Percentiles rank a stretch among this genome's conserved stretches.
Evolutionary conservation across 139 green algal species (phyloP).

Genomic region (Chlamydomonas sphaeroides): DNA sequence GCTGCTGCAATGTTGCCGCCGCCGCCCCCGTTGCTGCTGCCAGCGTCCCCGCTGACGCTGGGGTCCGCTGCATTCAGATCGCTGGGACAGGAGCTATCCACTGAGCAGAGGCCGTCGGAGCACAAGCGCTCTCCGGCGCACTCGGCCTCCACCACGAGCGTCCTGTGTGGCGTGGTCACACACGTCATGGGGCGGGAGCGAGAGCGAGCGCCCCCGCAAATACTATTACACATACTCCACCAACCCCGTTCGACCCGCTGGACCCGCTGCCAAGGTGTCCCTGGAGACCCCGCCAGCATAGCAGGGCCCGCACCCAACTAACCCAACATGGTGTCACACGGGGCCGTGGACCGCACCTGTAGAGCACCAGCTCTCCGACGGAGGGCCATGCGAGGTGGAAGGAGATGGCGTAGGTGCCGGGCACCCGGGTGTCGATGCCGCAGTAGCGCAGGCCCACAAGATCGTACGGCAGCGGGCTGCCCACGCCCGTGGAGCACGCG

Average conservation of each 20-base stretch:
- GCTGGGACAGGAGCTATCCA: background rate
- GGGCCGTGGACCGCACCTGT: background rate
- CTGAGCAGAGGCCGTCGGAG: background rate
- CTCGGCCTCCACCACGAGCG: background rate
- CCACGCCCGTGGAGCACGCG: background rate
- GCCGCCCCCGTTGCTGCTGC: too few relatives aligned
- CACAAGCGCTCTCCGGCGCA: constrained; percentile 10
- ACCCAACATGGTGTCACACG: too few relatives aligned
- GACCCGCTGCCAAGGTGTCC: too few relatives aligned
- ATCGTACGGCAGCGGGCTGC: constrained; percentile 5
- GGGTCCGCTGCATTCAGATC: background rate
- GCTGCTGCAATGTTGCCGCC: too few relatives aligned
- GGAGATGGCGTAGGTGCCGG: constrained; percentile 24
- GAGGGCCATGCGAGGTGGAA: constrained; percentile 15
- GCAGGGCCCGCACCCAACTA: too few relatives aligned
- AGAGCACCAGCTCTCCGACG: background rate
- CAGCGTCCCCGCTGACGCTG: too few relatives aligned
- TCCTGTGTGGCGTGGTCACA: too few relatives aligned
- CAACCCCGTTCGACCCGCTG: too few relatives aligned
- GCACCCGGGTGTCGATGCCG: background rate
- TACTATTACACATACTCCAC: too few relatives aligned
- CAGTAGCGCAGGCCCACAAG: constrained; percentile 29
- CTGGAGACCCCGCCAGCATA: too few relatives aligned
- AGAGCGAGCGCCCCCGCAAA: too few relatives aligned
- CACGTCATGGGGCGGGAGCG: too few relatives aligned